Percentiles rank a stretch among this genome's conserved stretches.
phyloP scores from a whole-genome alignment of 2,329 filamentous ascomycete species.

The Chaetomiaceae sp. region DNA sequence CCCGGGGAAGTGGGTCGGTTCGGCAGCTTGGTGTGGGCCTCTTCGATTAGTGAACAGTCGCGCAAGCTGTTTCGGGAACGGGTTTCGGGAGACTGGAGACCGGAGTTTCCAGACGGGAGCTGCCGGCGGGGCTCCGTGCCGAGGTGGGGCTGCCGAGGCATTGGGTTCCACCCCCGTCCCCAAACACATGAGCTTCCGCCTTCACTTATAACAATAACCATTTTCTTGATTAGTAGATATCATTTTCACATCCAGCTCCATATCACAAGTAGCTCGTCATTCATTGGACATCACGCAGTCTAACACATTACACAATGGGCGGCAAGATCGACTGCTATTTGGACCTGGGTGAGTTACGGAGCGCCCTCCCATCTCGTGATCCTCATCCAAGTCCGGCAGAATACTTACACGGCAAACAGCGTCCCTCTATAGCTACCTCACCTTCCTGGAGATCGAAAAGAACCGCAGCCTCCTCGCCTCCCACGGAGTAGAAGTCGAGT shows the following conservation, averaged over 20 bases:
- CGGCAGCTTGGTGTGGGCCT: neutral
- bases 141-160: conserved; percentile 13
- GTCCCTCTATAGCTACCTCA: conserved; percentile 57
- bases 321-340: conserved; percentile 53
- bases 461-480: conserved; percentile 51
- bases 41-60: conserved; percentile 14
- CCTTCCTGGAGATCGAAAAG: conserved; percentile 52
- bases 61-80: too few relatives aligned
- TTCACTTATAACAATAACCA: too few relatives aligned
- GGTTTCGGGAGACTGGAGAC: neutral
- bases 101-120: too few relatives aligned
- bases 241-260: neutral
- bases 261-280: neutral
- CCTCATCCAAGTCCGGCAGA: neutral
- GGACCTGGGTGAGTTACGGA: conserved; percentile 15
- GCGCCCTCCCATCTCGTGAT: too few relatives aligned
- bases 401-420: conserved; percentile 39
- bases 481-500: conserved; percentile 63
- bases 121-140: neutral
- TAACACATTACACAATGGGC: conserved; percentile 41
- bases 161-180: neutral
- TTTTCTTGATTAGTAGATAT: too few relatives aligned
- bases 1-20: neutral
- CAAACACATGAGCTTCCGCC: neutral
- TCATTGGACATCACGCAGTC: too few relatives aligned